phyloP scores from a whole-genome alignment of 371 early-diverging fungal genomes.

The Mycotypha africana region DNA sequence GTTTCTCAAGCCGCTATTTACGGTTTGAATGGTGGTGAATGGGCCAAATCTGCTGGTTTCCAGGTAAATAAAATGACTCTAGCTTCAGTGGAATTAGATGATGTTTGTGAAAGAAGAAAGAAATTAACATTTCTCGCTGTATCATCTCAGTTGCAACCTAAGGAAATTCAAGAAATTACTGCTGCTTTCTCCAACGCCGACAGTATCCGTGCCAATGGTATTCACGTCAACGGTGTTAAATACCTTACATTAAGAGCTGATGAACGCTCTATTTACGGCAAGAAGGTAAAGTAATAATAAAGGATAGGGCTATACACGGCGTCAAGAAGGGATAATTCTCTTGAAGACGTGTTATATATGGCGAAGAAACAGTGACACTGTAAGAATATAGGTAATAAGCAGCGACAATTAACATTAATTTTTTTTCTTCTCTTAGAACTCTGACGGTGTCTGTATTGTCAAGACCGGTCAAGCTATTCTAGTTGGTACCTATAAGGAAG shows the following conservation, averaged over 20 bases:
- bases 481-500: constrained; percentile 67
- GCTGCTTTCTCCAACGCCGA: constrained; percentile 61
- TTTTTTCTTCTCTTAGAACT: constrained; percentile 38
- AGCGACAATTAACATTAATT: not conserved
- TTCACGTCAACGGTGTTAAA: constrained; percentile 65
- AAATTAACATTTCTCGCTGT: not conserved
- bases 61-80: constrained; percentile 40
- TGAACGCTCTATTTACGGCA: constrained; percentile 71
- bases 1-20: constrained; percentile 73
- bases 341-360: too few relatives aligned
- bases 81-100: not conserved
- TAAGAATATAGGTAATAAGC: constrained; percentile 1
- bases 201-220: constrained; percentile 59
- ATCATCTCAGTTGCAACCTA: constrained; percentile 47
- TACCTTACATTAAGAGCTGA: constrained; percentile 69
- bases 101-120: not conserved
- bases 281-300: constrained; percentile 51
- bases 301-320: not conserved
- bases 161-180: constrained; percentile 57
- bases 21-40: constrained; percentile 65
- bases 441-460: constrained; percentile 66
- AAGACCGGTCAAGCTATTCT: constrained; percentile 84
- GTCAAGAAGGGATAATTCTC: too few relatives aligned
- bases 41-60: constrained; percentile 79
- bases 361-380: not conserved